Percentiles rank a stretch among this genome's conserved stretches.
Conservation (phyloP, 805 yeast genomes). For the Hanseniaspora singularis region DNA sequence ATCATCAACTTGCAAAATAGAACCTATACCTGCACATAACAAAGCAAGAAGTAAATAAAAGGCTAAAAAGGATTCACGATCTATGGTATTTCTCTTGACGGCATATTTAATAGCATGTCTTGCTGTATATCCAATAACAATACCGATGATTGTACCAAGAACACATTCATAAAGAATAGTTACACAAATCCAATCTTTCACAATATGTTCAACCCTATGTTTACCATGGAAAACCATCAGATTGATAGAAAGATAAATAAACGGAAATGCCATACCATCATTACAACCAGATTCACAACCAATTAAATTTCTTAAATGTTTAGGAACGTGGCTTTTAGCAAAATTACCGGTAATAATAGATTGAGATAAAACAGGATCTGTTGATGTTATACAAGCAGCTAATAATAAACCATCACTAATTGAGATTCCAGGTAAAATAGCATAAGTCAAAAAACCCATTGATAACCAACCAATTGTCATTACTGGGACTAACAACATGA, state of each 20-base stretch:
- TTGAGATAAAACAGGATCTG: conserved; percentile 90
- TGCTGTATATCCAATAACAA: conserved; percentile 55
- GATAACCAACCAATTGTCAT: conserved; percentile 87
- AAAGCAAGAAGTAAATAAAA: conserved; percentile 72
- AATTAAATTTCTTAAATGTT: conserved; percentile 64
- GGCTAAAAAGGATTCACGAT: conserved; percentile 78
- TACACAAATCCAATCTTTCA: conserved; percentile 67
- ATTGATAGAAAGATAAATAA: conserved; percentile 59
- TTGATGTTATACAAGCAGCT: conserved; percentile 84
- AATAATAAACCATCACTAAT: conserved; percentile 63
- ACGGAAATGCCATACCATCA: conserved; percentile 95
- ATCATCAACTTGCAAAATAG: conserved; percentile 81
- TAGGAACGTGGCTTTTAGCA: conserved; percentile 63
- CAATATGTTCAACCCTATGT: conserved; percentile 38
- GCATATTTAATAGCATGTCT: conserved; percentile 65
- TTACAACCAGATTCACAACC: conserved; percentile 82
- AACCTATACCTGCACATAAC: conserved; percentile 79
- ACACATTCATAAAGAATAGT: conserved; percentile 73
- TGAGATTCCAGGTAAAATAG: conserved; percentile 56
- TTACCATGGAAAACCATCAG: conserved; percentile 51
- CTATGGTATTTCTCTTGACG: conserved; percentile 56
- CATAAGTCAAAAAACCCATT: conserved; percentile 69
- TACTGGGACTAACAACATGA: conserved; percentile 64
- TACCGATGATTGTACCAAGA: conserved; percentile 68
- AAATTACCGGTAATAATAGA: conserved; percentile 88